Conservation (phyloP, 169 alveolate genomes). For the Ichthyophthirius multifiliis region DNA sequence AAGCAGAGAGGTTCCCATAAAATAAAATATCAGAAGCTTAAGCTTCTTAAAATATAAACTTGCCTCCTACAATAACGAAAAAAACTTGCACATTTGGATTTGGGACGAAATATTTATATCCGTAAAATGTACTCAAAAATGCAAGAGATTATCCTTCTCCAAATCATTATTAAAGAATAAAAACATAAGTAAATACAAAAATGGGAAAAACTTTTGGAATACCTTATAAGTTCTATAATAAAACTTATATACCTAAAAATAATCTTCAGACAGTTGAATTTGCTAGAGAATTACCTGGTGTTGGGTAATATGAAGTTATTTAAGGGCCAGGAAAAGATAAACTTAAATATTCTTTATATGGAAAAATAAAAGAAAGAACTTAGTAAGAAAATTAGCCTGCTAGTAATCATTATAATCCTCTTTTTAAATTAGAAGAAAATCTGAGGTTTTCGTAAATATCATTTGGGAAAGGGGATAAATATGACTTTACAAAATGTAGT, state of each 20-base stretch:
- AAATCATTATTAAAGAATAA: neutral
- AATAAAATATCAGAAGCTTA: neutral
- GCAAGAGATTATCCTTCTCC: neutral
- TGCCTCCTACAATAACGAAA: neutral
- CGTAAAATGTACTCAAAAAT: neutral
- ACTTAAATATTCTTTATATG: neutral
- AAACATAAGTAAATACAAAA: neutral
- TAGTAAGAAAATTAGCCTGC: neutral
- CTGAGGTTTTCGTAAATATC: neutral
- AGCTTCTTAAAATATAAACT: neutral
- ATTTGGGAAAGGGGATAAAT: conserved; percentile 2
- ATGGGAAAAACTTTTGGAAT: neutral
- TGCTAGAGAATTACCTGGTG: conserved; percentile 1
- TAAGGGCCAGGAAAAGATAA: neutral
- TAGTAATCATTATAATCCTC: neutral
- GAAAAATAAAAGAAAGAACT: neutral
- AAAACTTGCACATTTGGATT: neutral
- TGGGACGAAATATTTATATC: neutral
- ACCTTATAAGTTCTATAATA: neutral
- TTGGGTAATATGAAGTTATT: neutral
- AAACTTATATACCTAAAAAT: neutral
- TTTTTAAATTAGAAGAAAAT: neutral
- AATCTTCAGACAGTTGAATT: neutral
- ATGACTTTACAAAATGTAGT: neutral
- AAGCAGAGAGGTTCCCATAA: neutral